Evolutionary conservation across 345 rosid genomes (phyloP).

Genomic region (Excoecaria agallocha): DNA sequence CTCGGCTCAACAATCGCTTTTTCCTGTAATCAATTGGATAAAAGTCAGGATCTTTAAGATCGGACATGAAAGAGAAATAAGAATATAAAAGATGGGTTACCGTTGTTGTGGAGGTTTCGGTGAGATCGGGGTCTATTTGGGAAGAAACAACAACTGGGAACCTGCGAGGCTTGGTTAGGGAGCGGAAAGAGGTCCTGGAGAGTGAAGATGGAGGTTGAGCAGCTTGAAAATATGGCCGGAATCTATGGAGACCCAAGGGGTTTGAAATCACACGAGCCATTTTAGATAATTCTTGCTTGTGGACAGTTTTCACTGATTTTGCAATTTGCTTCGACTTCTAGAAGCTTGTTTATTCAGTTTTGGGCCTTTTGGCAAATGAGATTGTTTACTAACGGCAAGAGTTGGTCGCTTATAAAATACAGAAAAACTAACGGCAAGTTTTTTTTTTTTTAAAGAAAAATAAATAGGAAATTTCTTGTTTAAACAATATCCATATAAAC

Average conservation of each 20-base stretch:
- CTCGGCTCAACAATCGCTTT: constrained; percentile 34
- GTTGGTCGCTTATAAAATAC: no score
- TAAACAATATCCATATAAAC: no score
- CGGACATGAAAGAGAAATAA: background rate
- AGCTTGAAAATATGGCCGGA: constrained; percentile 30
- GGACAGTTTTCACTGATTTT: background rate
- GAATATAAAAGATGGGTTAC: background rate
- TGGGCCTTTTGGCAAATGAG: no score
- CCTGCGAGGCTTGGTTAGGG: constrained; percentile 12
- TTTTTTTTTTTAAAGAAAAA: no score
- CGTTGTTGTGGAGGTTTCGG: constrained; percentile 25
- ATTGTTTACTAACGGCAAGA: no score
- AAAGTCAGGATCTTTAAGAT: background rate
- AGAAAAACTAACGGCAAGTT: no score
- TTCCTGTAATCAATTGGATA: constrained; percentile 39
- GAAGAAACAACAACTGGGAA: constrained; percentile 35
- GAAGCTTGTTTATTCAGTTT: no score
- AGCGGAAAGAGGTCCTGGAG: constrained; percentile 12
- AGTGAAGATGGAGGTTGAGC: constrained; percentile 5
- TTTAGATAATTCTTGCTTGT: background rate
- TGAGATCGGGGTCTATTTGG: constrained; percentile 37
- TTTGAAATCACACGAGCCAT: constrained; percentile 43
- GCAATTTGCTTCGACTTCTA: background rate
- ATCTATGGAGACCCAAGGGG: constrained; percentile 38
- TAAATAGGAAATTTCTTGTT: no score